phyloP scores from a whole-genome alignment of 139 green algal genomes.

The Yamagishiella unicocca region DNA sequence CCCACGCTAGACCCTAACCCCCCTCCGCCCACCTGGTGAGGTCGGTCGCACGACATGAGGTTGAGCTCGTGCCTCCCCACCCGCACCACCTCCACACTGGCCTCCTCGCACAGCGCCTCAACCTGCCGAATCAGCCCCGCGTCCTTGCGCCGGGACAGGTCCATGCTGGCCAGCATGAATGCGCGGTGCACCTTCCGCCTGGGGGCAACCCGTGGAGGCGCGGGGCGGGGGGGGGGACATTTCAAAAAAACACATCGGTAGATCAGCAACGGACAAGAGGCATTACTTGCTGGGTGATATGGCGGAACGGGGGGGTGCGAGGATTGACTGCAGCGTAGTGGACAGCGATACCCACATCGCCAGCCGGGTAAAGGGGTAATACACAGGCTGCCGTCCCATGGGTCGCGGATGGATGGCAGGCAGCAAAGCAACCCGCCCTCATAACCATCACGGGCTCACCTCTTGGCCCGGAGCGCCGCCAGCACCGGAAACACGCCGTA shows the following conservation, averaged over 20 bases:
- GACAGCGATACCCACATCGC: no score
- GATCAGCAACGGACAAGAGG: no score
- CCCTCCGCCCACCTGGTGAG: slow-evolving; percentile 82
- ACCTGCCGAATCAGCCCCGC: slow-evolving; percentile 47
- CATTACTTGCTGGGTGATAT: no score
- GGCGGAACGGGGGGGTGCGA: no score
- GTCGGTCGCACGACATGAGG: slow-evolving; percentile 83
- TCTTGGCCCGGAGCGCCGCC: slow-evolving; percentile 70
- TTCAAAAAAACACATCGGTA: no score
- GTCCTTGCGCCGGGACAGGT: slow-evolving; percentile 78
- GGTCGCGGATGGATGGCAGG: not conserved
- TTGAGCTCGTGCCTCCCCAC: slow-evolving; percentile 92
- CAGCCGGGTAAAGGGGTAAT: no score
- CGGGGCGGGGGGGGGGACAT: no score
- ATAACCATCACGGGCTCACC: not conserved
- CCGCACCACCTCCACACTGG: slow-evolving; percentile 51
- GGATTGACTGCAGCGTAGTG: no score
- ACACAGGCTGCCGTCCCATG: no score
- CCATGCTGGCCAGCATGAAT: slow-evolving; percentile 39
- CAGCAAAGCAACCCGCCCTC: not conserved
- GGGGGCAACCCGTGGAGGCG: not conserved
- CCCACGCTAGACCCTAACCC: no score
- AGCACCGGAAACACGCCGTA: slow-evolving; percentile 86
- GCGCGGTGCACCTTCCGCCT: slow-evolving; percentile 15
- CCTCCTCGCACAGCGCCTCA: slow-evolving; percentile 45